Base-by-base conservation (phyloP, 805 yeast species). In the Vanderwaltozyma verrucispora region DNA sequence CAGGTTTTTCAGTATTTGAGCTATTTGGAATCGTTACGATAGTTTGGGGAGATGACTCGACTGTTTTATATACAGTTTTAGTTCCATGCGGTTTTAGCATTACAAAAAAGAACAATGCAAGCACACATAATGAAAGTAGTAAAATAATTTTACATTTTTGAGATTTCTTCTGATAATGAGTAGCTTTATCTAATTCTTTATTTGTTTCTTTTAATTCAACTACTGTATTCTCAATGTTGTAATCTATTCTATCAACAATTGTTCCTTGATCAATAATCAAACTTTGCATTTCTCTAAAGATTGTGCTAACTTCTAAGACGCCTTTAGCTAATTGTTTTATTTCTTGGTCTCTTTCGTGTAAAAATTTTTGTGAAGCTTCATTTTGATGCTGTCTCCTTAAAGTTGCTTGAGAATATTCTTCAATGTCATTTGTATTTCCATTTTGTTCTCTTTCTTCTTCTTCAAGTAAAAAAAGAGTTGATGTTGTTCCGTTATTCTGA, bases 201-300 rank as follows among this genome's bases (percentile, higher is more conserved):
- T 83, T 84, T 0, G 96, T 92, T 28, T 69, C 71, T 50, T 78
- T 75, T 41, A 89, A 72, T 46, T 86, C 81, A 26, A 74, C 74
- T 2, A 75, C 80, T n/a, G 95, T 80, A 42, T 77, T 77, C 43
- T 80, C 81, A 41, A 92, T 63, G 54, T 92, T 92, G 58, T 89
- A 92, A 60, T 89, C 98, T 39, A 92, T 89, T 47, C 96, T 67
- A 60, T 92, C 98, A 42, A 92, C 68, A 31, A 92, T 71, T 0
- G 96, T 85, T 1, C 98, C 98, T 61, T 92, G 98, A 52, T 92
- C 97, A 39, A 92, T 81, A 30, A 92, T 84, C 70, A 92, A 68
- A 28, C 77, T 75, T 52, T 94, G 96, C 73, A 92, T 74, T 53
- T 92, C 97, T 55, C 82, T 81, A 65, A 92, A 92, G 32, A 92